These are phyloP conservation scores for Pythium insidiosum DNA, from an alignment of 352 stramenopile species.

Conservation along the genomic window DNA sequence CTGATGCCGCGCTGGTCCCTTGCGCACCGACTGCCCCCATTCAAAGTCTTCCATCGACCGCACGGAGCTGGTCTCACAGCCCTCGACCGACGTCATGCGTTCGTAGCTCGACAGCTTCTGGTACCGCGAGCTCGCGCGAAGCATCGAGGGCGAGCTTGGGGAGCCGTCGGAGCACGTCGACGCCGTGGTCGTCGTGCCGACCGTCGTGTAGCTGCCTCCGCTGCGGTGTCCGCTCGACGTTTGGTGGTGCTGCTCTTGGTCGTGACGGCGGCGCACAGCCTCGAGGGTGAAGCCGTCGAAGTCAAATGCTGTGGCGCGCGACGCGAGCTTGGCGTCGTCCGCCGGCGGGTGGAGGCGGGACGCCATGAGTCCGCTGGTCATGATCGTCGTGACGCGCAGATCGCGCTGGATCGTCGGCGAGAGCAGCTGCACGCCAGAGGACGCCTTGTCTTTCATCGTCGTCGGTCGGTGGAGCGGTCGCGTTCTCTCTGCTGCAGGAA, in stretches of 20 bases:
- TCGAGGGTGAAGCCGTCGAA: conserved; percentile 45
- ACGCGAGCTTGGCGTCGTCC: not conserved
- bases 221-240: too few species aligned
- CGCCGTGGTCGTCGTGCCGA: not conserved
- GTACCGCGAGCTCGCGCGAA: conserved; percentile 1
- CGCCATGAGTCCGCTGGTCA: not conserved
- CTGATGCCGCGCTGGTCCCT: conserved; percentile 1
- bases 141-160: conserved; percentile 7
- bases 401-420: conserved; percentile 11
- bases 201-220: conserved; percentile 5
- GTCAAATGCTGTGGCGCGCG: conserved; percentile 14
- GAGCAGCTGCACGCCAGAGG: conserved; percentile 10
- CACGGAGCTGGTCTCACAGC: conserved; percentile 2
- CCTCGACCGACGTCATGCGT: conserved; percentile 4
- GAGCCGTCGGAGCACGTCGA: conserved; percentile 6
- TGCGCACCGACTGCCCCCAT: not conserved
- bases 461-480: too few species aligned
- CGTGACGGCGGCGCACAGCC: conserved; percentile 18
- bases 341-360: not conserved
- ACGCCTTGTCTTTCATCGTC: conserved; percentile 10
- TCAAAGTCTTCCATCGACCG: conserved; percentile 30
- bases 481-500: not conserved
- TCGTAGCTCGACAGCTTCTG: conserved; percentile 1
- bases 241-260: not conserved
- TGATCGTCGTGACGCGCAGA: conserved; percentile 1